Percentiles rank a stretch among this genome's conserved stretches.
Evolutionary conservation across 148 eudicot species (phyloP).

Genomic region (Spergularia bocconei): DNA sequence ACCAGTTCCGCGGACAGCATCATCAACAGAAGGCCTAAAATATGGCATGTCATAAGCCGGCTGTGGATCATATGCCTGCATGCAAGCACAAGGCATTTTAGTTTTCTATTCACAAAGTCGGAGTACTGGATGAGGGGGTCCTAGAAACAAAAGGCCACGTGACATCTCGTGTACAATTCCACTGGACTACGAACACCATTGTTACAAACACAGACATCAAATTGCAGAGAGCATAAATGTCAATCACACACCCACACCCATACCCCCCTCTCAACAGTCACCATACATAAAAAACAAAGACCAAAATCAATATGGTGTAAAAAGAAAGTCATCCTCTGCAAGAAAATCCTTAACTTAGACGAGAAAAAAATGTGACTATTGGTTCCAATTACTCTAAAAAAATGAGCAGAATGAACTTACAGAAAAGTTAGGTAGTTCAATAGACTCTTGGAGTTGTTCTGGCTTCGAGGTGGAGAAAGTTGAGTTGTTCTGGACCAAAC

Average conservation of each 20-base stretch:
- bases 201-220: no score
- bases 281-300: no score
- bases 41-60: conserved; percentile 68
- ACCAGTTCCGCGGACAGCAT: conserved; percentile 54
- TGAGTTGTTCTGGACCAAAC: conserved; percentile 46
- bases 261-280: no score
- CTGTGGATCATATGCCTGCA: conserved; percentile 71
- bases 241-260: no score
- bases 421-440: conserved; percentile 60
- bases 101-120: background rate
- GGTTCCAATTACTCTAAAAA: background rate
- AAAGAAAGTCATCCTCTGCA: no score
- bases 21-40: conserved; percentile 65
- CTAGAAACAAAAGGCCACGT: background rate
- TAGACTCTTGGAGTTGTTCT: conserved; percentile 54
- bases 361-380: no score
- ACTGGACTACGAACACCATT: background rate
- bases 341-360: no score
- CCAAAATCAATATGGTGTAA: no score
- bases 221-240: no score
- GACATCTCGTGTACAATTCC: background rate
- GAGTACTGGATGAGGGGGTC: background rate
- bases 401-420: conserved; percentile 37
- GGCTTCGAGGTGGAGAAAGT: conserved; percentile 48
- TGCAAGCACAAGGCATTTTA: background rate